A percentile compares a stretch with the other conserved stretches of the same genome.
phyloP scores from a whole-genome alignment of 2,329 filamentous ascomycete genomes.

The Alternaria panax region DNA sequence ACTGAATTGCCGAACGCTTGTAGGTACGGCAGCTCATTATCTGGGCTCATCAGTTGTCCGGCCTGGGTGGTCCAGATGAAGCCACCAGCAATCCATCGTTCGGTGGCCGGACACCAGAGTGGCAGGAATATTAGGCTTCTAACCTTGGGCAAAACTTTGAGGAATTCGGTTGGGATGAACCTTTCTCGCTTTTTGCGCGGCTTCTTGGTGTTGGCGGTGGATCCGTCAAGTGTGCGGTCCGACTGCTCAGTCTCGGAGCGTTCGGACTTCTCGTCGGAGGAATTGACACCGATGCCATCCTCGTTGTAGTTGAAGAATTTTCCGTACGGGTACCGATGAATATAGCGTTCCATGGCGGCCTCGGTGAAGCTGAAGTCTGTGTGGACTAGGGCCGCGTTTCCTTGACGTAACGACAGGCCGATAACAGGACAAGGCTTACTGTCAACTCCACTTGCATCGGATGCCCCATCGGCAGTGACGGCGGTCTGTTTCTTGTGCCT shows the following conservation, averaged over 20 bases:
- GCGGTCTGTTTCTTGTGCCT: conserved; percentile 25
- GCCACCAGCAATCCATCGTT: conserved; percentile 43
- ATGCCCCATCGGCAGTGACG: conserved; percentile 1
- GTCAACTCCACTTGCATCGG: conserved; percentile 14
- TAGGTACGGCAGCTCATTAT: conserved; percentile 44
- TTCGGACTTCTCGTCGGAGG: conserved; percentile 42
- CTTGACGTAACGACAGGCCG: conserved; percentile 32
- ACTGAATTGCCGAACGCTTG: conserved; percentile 47
- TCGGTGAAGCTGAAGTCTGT: conserved; percentile 44
- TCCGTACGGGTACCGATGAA: conserved; percentile 42
- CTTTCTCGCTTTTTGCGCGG: conserved; percentile 35
- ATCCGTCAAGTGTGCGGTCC: conserved; percentile 28
- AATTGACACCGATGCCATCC: conserved; percentile 41
- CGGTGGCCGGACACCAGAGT: conserved; percentile 45
- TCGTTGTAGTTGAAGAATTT: conserved; percentile 49
- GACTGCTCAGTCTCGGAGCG: conserved; percentile 41
- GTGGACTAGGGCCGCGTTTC: conserved; percentile 26
- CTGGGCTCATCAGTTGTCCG: conserved; percentile 41
- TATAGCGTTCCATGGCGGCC: conserved; percentile 45
- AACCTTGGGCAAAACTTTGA: conserved; percentile 44
- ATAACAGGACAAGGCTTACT: conserved; percentile 37
- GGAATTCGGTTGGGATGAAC: conserved; percentile 44
- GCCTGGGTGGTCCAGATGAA: conserved; percentile 46
- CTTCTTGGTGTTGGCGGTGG: conserved; percentile 19
- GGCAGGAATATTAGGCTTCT: conserved; percentile 48